These are phyloP conservation scores for Oxyria digyna DNA, from an alignment of 148 eudicot genomes.

Conservation along the genomic window DNA sequence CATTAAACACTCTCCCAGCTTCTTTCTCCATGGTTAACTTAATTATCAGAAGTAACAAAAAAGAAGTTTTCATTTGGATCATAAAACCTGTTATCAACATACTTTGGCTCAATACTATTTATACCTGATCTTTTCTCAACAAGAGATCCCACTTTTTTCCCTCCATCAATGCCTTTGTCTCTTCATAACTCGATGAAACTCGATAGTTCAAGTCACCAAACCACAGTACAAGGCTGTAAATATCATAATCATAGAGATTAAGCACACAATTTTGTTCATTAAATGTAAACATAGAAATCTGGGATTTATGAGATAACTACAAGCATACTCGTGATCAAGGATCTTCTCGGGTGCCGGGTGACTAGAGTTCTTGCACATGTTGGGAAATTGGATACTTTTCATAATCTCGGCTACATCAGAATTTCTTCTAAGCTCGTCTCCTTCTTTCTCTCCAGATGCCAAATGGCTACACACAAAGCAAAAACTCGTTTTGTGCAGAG, in stretches of 20 bases:
- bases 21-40: constrained; percentile 52
- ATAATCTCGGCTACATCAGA: constrained; percentile 75
- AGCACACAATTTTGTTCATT: not conserved
- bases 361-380: constrained; percentile 43
- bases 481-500: constrained; percentile 79
- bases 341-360: constrained; percentile 52
- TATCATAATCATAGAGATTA: not conserved
- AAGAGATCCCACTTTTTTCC: constrained; percentile 61
- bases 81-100: not conserved
- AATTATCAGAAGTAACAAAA: not conserved
- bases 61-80: not conserved
- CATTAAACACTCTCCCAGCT: constrained; percentile 56
- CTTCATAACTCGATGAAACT: constrained; percentile 66
- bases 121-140: constrained; percentile 76
- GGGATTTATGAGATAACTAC: constrained; percentile 16
- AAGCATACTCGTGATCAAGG: constrained; percentile 85
- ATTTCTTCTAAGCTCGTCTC: constrained; percentile 70
- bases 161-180: constrained; percentile 49
- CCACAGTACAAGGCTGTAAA: constrained; percentile 69
- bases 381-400: constrained; percentile 55
- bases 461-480: constrained; percentile 88
- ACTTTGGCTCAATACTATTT: not conserved
- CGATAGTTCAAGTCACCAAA: constrained; percentile 87
- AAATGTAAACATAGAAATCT: not conserved
- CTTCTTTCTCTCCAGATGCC: constrained; percentile 90